Base-by-base conservation (phyloP, 2,329 filamentous ascomycete species). In the Diplodia mutila region DNA sequence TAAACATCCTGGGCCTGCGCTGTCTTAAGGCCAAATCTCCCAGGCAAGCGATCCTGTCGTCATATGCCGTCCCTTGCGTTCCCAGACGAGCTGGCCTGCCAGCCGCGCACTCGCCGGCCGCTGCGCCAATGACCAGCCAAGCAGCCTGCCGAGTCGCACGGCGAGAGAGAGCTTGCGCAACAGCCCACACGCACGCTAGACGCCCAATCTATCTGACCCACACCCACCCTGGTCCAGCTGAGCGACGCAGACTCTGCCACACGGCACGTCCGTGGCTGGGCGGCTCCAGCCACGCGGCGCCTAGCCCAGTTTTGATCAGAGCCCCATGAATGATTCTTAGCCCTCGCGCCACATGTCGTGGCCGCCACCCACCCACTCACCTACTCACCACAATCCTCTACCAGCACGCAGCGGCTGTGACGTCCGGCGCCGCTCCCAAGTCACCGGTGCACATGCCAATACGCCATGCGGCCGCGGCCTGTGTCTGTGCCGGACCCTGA, bases 61-160 rank as follows among this genome's bases (percentile, higher is more conserved):
- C 59, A 63, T 63, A 12, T 42, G 25, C 25, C 37, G 55, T 61
- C 57, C 57, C 57, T 61, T 61, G 46, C 57, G 29, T 61, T 61
- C 29, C 57, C 57, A 61, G n/a, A 46, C 34, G 11, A 21, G 55
- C 23, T 32, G 39, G 29, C 29, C 7, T 34, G 32, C 32, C 32
- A 34, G 57, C 57, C 25, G 57, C 39, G 57, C n/a, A 32, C 39
- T 42, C 46, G 39, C 39, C 39, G 21, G 57, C 39, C 57, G 25
- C 57, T 21, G 25, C 53, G 32, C 57, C 57, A 61, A 48, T 46
- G 55, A n/a, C 53, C 9, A 25, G 23, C 21, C 32, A 12, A 14
- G 39, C 55, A 5, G 55, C 21, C 11, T 42, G 54, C 52, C 16
- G 7, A 14, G 25, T 14, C 25, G 57, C 57, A 27, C 46, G 32